Evolutionary conservation across 31 red algal species (phyloP), one percentile per base, ranked within the genome.

Genomic region (Bonnemaisonia californica): DNA sequence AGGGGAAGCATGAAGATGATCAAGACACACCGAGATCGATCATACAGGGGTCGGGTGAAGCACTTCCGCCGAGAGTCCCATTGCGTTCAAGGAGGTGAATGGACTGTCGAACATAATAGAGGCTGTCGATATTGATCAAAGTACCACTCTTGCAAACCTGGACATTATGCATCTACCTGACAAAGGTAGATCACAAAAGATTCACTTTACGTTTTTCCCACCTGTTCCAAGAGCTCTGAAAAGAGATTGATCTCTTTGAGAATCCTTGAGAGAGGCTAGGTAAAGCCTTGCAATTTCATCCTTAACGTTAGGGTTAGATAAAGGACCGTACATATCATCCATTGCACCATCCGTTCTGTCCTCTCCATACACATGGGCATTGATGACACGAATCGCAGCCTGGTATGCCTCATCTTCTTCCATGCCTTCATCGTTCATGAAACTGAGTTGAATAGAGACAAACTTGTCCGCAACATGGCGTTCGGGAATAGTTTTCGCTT

Each of bases 381-480:
- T 51, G 3, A 86, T 40, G 1, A 79, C 48, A 48, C 75, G 65
- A 71, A 71, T 57, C 23, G 84, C 84, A 45, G 51, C 61, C 27
- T 70, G 35, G 38, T 88, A 88, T 3, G 84, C 74, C 33, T 80
- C 62, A 19, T 88, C 66, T 45, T 88, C 84, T 27, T 37, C 57
- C 74, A 88, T 39, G 7, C 55, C 64, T 51, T 86, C 36, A 28
- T 79, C 84, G 22, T 80, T 32, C 84, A 88, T 88, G 30, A 58
- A 65, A 35, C 60, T 51, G 62, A 72, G 57, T 41, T 88, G 84
- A 16, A 88, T 45, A 23, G 84, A 21, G 51, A 80, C 84, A 40
- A 88, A 88, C 45, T 60, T 41, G 34, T 88, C 84, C 12, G 84
- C 73, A 51, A 88, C 34, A 59, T 88, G 84, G 41, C 74, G 63